Percentiles rank a stretch among this genome's conserved stretches.
These are phyloP conservation scores for Rhodamnia rubescens DNA, from an alignment of 345 rosid species.

Conservation along the genomic window DNA sequence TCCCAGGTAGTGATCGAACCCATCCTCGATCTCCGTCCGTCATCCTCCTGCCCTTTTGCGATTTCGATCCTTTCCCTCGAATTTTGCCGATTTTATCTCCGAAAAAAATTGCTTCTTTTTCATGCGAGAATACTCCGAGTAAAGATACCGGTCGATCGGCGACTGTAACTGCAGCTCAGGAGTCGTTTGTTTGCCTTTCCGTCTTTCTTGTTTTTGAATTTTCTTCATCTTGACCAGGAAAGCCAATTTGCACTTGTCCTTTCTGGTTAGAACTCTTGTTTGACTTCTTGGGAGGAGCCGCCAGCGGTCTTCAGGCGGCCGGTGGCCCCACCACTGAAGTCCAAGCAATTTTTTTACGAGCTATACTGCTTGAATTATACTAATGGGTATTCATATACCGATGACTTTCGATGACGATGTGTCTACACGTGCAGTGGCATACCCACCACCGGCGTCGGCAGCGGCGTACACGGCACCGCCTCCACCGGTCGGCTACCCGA, in stretches of 20 bases:
- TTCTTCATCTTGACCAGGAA: neutral
- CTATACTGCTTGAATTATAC: neutral
- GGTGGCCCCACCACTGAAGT: neutral
- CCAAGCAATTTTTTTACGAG: neutral
- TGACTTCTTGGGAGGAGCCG: neutral
- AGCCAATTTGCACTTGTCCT: neutral
- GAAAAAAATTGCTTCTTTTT: neutral
- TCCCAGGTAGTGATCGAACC: constrained; percentile 6
- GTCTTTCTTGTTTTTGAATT: neutral
- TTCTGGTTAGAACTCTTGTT: neutral
- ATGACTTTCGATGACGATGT: neutral
- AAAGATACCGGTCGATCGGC: neutral
- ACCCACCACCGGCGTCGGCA: constrained; percentile 10
- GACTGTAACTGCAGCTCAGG: neutral
- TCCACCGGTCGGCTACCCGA: neutral
- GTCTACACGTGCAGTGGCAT: constrained; percentile 6
- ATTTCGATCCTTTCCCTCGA: neutral
- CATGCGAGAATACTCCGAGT: neutral
- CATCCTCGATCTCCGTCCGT: neutral
- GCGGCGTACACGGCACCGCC: neutral
- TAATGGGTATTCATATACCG: neutral
- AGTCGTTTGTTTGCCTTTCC: neutral
- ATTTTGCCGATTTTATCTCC: neutral
- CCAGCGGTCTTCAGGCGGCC: neutral
- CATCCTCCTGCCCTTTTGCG: neutral